These are phyloP conservation scores for Geotrichum candidum DNA, from an alignment of 1,139 yeast species.

Conservation along the genomic window DNA sequence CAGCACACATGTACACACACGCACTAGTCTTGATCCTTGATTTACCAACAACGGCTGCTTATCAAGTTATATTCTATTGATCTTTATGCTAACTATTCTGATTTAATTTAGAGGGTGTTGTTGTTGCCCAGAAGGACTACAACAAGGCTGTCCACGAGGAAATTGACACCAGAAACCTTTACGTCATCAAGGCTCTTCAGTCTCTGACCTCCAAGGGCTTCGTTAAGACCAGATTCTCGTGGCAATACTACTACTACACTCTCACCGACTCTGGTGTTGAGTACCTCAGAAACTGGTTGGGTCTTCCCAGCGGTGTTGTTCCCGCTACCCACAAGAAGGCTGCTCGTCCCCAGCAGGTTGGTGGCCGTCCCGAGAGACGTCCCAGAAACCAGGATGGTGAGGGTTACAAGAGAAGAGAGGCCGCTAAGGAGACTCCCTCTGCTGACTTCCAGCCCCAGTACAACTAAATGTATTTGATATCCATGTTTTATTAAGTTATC, in stretches of 20 bases:
- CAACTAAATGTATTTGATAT: slow-evolving; percentile 21
- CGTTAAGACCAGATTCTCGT: slow-evolving; percentile 99
- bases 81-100: slow-evolving; percentile 5
- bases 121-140: slow-evolving; percentile 98
- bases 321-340: slow-evolving; percentile 98
- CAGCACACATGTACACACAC: neutral
- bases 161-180: slow-evolving; percentile 95
- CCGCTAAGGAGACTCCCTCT: slow-evolving; percentile 33
- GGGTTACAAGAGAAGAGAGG: slow-evolving; percentile 41
- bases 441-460: slow-evolving; percentile 33
- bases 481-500: neutral
- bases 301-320: slow-evolving; percentile 97
- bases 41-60: neutral
- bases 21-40: neutral
- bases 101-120: slow-evolving; percentile 77
- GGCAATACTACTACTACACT: slow-evolving; percentile 99
- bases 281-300: slow-evolving; percentile 95
- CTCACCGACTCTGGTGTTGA: slow-evolving; percentile 99
- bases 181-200: slow-evolving; percentile 98
- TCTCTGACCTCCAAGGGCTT: slow-evolving; percentile 97
- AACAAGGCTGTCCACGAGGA: slow-evolving; percentile 92
- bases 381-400: slow-evolving; percentile 34
- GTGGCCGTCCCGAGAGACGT: slow-evolving; percentile 32
- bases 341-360: slow-evolving; percentile 72
- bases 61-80: neutral